Evolutionary conservation across 257 asterid species (phyloP).

Genomic region (Solanum virginianum): DNA sequence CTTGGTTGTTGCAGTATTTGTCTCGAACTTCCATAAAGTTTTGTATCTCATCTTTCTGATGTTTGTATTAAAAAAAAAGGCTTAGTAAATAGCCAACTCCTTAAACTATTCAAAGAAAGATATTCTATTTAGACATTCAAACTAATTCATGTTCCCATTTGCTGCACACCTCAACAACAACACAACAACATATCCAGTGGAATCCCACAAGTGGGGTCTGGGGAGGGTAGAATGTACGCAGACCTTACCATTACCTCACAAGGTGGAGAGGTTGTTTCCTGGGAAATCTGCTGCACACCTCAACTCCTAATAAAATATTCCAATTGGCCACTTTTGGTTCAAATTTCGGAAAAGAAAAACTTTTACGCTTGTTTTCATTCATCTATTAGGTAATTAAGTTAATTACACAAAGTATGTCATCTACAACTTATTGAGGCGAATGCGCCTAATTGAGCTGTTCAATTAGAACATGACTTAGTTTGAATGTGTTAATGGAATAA

Average conservation of each 20-base stretch:
- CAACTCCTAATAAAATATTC: background rate
- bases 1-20: background rate
- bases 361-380: background rate
- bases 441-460: background rate
- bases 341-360: background rate
- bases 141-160: background rate
- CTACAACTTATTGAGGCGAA: background rate
- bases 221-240: no score
- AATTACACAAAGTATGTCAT: background rate
- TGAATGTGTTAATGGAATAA: background rate
- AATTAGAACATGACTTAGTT: background rate
- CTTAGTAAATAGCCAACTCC: background rate
- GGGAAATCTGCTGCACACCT: background rate
- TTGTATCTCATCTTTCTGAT: background rate
- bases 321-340: background rate
- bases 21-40: background rate
- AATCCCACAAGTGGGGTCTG: no score
- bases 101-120: background rate
- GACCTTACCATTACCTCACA: no score
- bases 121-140: background rate
- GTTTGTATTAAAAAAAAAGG: background rate
- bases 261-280: no score
- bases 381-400: background rate
- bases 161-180: background rate
- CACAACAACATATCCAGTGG: no score